Base-by-base conservation (phyloP, 2,329 filamentous ascomycete species). In the Aspergillus proliferans region DNA sequence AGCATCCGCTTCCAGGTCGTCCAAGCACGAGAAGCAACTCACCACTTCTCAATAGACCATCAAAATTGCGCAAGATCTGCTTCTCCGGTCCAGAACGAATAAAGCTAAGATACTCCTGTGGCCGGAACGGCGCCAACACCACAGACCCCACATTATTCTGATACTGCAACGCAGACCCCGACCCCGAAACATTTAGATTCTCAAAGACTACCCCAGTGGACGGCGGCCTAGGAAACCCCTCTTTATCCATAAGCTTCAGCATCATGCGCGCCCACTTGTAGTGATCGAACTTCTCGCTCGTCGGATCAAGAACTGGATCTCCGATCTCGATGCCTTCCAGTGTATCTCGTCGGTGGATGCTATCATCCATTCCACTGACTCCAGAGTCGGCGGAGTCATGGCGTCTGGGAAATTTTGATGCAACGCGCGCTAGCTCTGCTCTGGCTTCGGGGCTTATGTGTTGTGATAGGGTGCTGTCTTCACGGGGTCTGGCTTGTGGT, bases 91-190 rank as follows among this genome's bases (percentile, higher is more conserved):
- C 69, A 40, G 73, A 73, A 19, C 72, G 76, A 45, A 51, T 55
- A 19, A 62, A 57, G 5, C 60, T 59, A 5, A 86, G 72, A 39
- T 77, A 68, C 49, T 87, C 79, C 1, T 77, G 72, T 0, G 80
- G 61, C 1, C 81, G 74, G 19, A 87, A 67, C 0, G 83, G 85
- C 0, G 78, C 72, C 51, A 78, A 64, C 19, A 87, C 62, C 6
- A 81, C 67, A 1, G 82, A 82, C 2, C 72, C 76, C 3, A 89
- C 82, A 2, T 81, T 88, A 48, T 82, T 74, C 60, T 90, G 86
- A 1, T 88, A 71, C 54, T 87, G 83, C 21, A 89, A 63, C 0
- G 83, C 83, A 2, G 79, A 76, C 0, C 84, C 85, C 0, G 82
- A 83, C 0, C 86, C 86, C 5, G 76, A 83, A 0, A 89, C 82